Base-by-base conservation (phyloP, 2,329 filamentous ascomycete species). In the Calonectria montana region DNA sequence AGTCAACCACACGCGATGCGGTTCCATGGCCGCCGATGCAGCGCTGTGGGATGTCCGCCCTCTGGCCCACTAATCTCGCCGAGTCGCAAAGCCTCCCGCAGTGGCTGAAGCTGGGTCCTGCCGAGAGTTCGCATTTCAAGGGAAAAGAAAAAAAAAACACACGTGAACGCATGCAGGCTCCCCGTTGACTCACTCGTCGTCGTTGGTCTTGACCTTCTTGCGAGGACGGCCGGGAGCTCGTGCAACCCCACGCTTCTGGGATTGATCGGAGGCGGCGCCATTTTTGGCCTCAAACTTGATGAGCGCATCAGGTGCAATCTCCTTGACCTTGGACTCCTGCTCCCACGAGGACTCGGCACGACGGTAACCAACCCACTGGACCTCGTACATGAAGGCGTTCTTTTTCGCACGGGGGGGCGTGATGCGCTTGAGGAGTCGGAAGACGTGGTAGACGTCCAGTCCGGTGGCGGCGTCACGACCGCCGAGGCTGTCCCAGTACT, bases 281-380 rank as follows among this genome's bases (percentile, higher is more conserved):
- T 76, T 70, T 66, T 78, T 78, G 27, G 77, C 78, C 70, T 78
- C 74, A 45, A 73, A 79, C 57, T 75, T 77, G 8, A 75, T 75
- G 48, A 79, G 71, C 65, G 78, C 77, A 2, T 67, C 74, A 1
- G 77, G 78, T 1, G 78, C 77, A 43, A 79, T 78, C 53, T 70
- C 61, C 35, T 69, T 70, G 12, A 79, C 65, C 68, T 78, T 77
- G 10, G 65, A 50, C 18, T 79, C 76, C 41, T 76, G 70, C 73
- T 79, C 78, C 70, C 67, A 74, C 23, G 77, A 76, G 6, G 76
- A 75, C n/a, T 79, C 76, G 23, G 55, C 55, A 27, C 61, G 74
- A 25, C 75, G 73, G 65, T 79, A 79, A 1, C 78, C 78, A 29
- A 79, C 77, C 78, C 78, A 79, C 63, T 79, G 78, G 1, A 79